A percentile compares a stretch with the other conserved stretches of the same genome.
These are phyloP conservation scores for Cubamyces sp. DNA, from an alignment of 768 basidiomycete genomes.

Conservation along the genomic window DNA sequence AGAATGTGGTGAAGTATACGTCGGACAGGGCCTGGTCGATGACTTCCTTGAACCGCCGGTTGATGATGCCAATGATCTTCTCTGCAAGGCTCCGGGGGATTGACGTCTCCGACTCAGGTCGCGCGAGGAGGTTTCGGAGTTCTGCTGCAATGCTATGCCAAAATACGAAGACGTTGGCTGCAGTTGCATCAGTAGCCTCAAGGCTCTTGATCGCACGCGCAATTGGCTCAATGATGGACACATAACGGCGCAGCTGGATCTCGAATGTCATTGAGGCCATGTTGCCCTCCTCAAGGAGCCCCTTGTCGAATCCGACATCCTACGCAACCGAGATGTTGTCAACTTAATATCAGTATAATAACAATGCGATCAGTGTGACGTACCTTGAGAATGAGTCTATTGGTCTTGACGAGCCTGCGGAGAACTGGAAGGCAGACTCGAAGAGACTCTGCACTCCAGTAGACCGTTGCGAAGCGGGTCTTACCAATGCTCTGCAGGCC, in stretches of 20 bases:
- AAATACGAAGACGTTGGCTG: neutral
- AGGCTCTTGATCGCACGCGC: constrained; percentile 9
- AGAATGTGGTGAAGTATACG: neutral
- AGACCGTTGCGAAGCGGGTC: neutral
- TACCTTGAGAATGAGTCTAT: neutral
- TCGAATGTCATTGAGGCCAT: constrained; percentile 6
- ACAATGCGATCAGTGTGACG: neutral
- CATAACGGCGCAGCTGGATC: neutral
- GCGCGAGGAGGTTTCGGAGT: too few species aligned
- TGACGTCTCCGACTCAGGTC: neutral
- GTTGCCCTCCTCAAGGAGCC: neutral
- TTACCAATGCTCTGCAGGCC: constrained; percentile 4
- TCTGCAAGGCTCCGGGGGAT: neutral
- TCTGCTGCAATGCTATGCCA: constrained; percentile 1
- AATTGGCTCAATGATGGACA: neutral
- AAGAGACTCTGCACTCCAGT: neutral
- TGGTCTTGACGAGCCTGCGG: neutral
- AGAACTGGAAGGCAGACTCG: neutral
- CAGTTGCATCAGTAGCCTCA: neutral
- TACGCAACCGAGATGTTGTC: neutral
- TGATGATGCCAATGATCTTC: neutral
- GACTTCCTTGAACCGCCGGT: constrained; percentile 6
- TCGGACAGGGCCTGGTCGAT: neutral
- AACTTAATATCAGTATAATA: neutral
- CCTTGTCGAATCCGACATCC: neutral